A percentile compares a stretch with the other conserved stretches of the same genome.
Conservation (phyloP, 768 basidiomycete species). For the Leccinum subgranulosum region DNA sequence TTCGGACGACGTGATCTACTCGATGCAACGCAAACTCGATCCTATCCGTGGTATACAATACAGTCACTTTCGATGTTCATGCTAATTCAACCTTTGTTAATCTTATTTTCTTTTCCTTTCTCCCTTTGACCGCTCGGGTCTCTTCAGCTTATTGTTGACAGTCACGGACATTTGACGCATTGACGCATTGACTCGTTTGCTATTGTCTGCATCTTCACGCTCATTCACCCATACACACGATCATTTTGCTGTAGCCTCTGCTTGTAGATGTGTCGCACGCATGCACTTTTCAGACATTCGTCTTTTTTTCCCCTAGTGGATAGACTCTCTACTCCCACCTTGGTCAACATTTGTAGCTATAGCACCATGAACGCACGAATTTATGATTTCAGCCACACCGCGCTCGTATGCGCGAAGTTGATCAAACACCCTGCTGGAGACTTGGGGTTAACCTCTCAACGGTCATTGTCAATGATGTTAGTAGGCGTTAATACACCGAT, state of each 20-base stretch:
- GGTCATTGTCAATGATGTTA: too few relatives aligned
- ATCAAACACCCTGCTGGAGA: neutral
- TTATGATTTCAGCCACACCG: neutral
- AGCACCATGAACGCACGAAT: constrained; percentile 4
- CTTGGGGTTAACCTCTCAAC: neutral
- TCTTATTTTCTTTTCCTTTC: neutral
- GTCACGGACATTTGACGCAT: neutral
- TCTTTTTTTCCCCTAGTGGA: neutral
- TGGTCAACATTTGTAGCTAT: constrained; percentile 11
- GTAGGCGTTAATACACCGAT: too few relatives aligned
- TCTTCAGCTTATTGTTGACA: neutral
- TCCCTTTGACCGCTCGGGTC: neutral
- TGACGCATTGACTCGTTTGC: neutral
- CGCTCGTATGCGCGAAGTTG: neutral
- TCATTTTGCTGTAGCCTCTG: constrained; percentile 17
- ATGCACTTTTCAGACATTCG: neutral
- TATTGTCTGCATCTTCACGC: neutral
- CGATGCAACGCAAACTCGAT: neutral
- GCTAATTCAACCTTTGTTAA: constrained; percentile 6
- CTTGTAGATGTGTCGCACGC: neutral
- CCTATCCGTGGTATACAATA: neutral
- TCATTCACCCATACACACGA: constrained; percentile 1
- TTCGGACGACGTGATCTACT: neutral
- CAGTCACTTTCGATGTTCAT: constrained; percentile 15
- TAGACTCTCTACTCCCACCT: neutral